phyloP scores from a whole-genome alignment of 495 filamentous ascomycete genomes.

The Trichoderma parareesei region DNA sequence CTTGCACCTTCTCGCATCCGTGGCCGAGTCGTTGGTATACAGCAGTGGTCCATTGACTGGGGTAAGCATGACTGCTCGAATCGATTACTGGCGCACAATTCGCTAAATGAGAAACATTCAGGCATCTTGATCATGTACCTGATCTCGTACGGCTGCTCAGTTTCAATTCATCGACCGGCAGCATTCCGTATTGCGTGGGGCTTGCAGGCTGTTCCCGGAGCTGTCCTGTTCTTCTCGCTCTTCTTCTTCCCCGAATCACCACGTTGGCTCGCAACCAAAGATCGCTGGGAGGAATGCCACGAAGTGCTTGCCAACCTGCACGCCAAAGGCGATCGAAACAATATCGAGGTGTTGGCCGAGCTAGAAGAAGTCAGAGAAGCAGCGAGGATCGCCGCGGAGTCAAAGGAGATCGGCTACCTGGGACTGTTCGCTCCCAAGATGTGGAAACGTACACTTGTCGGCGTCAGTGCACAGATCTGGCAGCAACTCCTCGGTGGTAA shows the following conservation, averaged over 20 bases:
- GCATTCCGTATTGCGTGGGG: slow-evolving; percentile 69
- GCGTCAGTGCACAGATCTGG: slow-evolving; percentile 72
- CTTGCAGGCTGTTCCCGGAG: slow-evolving; percentile 63
- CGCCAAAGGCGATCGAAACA: slow-evolving; percentile 48
- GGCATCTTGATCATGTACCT: slow-evolving; percentile 52
- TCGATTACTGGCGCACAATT: slow-evolving; percentile 11
- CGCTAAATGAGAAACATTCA: slow-evolving; percentile 43
- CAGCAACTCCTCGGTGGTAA: slow-evolving; percentile 68
- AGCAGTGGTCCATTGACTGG: slow-evolving; percentile 76
- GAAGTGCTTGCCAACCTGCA: slow-evolving; percentile 57
- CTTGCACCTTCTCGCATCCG: slow-evolving; percentile 71
- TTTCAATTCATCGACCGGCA: slow-evolving; percentile 37
- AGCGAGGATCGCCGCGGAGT: slow-evolving; percentile 51
- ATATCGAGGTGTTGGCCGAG: slow-evolving; percentile 55
- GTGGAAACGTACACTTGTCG: slow-evolving; percentile 58
- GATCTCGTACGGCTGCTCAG: slow-evolving; percentile 58
- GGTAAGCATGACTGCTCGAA: slow-evolving; percentile 33
- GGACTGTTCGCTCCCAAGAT: slow-evolving; percentile 56
- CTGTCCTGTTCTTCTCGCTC: slow-evolving; percentile 59
- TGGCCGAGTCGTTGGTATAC: slow-evolving; percentile 57
- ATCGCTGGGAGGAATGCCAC: slow-evolving; percentile 65
- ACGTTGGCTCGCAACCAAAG: slow-evolving; percentile 65
- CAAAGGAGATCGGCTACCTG: slow-evolving; percentile 45
- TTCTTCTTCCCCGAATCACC: slow-evolving; percentile 68
- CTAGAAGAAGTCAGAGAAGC: slow-evolving; percentile 61